Base-by-base conservation (phyloP, 2,329 filamentous ascomycete genomes). In the Rhytidhysteron rufulum region DNA sequence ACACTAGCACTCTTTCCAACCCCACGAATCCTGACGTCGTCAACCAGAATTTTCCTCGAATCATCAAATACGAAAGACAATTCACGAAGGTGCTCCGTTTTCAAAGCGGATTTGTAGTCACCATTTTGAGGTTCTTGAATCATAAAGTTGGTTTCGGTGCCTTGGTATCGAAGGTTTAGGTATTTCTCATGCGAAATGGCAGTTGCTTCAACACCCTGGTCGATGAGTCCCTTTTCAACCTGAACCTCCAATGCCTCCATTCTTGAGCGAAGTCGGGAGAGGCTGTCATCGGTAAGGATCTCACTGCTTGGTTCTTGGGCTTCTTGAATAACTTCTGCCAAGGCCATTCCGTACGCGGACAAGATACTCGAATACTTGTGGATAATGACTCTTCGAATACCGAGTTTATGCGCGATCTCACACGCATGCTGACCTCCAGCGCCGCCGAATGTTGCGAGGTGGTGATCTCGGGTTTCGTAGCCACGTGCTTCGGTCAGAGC, bases 171-270 rank as follows among this genome's bases (percentile, higher is more conserved):
- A 53, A 73, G 63, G 43, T 70, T 71, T 13, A 73, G 52, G 43
- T 67, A 72, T 4, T 54, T 49, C 30, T 70, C n/a, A n/a, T n/a
- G n/a, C 2, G 34, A 39, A 22, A 57, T 47, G 6, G 41, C 36
- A 6, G 44, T 37, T 1, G 33, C 35, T 0, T 40, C 20, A 10
- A 90, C 89, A 0, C 85, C 86, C 61, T 90, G 86, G 2, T 80
- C 79, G 16, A 68, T 66, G 3, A 91, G 69, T 1, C 78, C 74
- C 18, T 71, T 63, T 3, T 72, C n/a, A n/a, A n/a, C n/a, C n/a
- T n/a, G n/a, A n/a, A n/a, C n/a, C n/a, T n/a, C n/a, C n/a, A n/a
- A n/a, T n/a, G n/a, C n/a, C n/a, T n/a, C n/a, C n/a, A n/a, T 85
- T 16, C 79, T 75, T 63, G 88, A 84, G 42, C 88, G 83, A 1